Percentiles rank a stretch among this genome's conserved stretches.
Evolutionary conservation across 495 filamentous ascomycete species (phyloP).

Genomic region (Cryomyces antarcticus): DNA sequence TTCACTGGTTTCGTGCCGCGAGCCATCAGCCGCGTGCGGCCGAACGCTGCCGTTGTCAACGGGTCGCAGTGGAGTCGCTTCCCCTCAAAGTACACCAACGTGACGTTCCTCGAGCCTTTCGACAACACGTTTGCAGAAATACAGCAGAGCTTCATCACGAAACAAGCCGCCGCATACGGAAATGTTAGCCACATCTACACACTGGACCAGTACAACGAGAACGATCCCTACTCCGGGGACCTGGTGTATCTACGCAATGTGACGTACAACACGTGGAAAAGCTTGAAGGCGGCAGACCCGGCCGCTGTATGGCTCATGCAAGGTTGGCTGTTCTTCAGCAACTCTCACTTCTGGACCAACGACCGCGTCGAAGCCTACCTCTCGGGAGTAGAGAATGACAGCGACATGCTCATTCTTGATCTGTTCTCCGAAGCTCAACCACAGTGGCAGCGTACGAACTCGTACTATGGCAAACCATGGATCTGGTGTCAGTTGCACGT

Average conservation of each 20-base stretch:
- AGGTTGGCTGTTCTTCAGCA: constrained; percentile 31
- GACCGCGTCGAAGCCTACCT: constrained; percentile 29
- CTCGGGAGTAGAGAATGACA: constrained; percentile 23
- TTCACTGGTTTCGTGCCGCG: constrained; percentile 30
- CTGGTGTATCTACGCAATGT: constrained; percentile 26
- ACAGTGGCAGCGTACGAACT: constrained; percentile 30
- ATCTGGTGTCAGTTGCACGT: too few species aligned
- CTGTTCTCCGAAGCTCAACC: constrained; percentile 29
- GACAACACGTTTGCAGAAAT: constrained; percentile 25
- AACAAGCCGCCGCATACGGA: constrained; percentile 28
- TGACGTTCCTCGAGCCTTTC: constrained; percentile 29
- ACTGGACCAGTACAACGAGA: constrained; percentile 34
- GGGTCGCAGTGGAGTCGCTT: constrained; percentile 28
- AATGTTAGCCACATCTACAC: constrained; percentile 31
- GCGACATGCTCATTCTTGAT: constrained; percentile 32
- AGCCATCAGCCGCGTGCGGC: constrained; percentile 21
- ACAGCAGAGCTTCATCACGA: constrained; percentile 26
- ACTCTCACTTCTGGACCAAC: constrained; percentile 28
- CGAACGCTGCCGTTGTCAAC: constrained; percentile 26
- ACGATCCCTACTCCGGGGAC: constrained; percentile 28
- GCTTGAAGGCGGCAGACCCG: constrained; percentile 27
- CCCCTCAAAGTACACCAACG: constrained; percentile 23
- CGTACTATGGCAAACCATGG: constrained; percentile 33
- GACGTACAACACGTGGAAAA: constrained; percentile 24
- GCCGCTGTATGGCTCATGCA: constrained; percentile 34